phyloP scores from a whole-genome alignment of 1,284 basidiomycete species.

The Porodaedalea pini region DNA sequence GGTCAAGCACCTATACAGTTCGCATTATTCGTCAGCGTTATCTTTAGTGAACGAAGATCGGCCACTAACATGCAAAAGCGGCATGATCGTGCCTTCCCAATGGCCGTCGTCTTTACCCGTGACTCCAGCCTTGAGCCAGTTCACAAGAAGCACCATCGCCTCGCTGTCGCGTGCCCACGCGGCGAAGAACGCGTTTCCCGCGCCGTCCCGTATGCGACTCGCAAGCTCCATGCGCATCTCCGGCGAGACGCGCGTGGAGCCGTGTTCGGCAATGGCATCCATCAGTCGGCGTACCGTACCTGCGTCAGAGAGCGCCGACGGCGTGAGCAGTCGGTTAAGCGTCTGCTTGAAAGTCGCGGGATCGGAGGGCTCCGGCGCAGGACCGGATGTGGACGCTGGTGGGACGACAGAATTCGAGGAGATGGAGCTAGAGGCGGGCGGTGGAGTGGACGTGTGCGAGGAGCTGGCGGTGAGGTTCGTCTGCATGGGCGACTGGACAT shows the following conservation, averaged over 20 bases:
- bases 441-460: conserved; percentile 31
- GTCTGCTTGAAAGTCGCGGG: conserved; percentile 39
- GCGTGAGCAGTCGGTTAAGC: conserved; percentile 50
- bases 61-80: conserved; percentile 67
- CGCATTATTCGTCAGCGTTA: conserved; percentile 20
- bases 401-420: conserved; percentile 30
- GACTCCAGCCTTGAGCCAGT: conserved; percentile 71
- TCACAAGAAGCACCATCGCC: conserved; percentile 72
- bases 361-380: neutral
- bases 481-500: conserved; percentile 12
- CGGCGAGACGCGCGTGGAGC: conserved; percentile 58
- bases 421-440: conserved; percentile 20
- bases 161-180: conserved; percentile 71
- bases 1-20: conserved; percentile 68
- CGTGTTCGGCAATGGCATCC: conserved; percentile 52
- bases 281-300: conserved; percentile 59
- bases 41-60: neutral
- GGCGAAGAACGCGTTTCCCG: conserved; percentile 78
- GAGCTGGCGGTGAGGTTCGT: conserved; percentile 19
- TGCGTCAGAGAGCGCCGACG: conserved; percentile 62
- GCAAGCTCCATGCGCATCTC: conserved; percentile 61
- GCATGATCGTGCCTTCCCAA: conserved; percentile 74
- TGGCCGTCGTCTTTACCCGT: conserved; percentile 51
- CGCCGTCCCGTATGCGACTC: conserved; percentile 74
- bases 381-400: neutral